Base-by-base conservation (phyloP, 768 basidiomycete genomes). In the Hygrophorus russula region DNA sequence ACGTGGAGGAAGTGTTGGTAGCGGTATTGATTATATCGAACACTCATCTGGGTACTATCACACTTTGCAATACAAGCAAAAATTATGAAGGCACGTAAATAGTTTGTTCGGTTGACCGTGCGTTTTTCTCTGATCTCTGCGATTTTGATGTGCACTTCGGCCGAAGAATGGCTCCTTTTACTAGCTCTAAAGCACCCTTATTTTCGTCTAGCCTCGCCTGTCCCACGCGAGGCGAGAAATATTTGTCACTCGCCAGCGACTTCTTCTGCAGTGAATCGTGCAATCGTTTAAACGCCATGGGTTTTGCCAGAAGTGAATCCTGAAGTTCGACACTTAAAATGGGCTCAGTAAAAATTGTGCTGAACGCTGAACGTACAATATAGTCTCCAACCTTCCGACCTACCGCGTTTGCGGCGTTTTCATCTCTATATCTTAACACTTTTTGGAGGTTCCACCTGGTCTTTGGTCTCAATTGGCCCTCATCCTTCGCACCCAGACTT, bases 391-490 rank as follows among this genome's bases (percentile, higher is more conserved):
- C 80, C 54, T 80, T 82, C 48, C 63, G 56, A 43, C 68, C 67
- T 18, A 90, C 55, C 17, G 72, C 65, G 8, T 53, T 45, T 7
- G 71, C 51, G 18, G 76, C 77, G 45, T 64, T 63, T 20, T 54
- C 49, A 13, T 66, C 61, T 41, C 80, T 68, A 56, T 71, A 90
- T 41, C 65, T 76, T 15, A 90, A 61, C 3, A 80, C 68, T 59
- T 88, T 88, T 51, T 80, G 75, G 31, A 90, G 60, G 58, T 86
- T 88, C 71, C 76, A 78, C 45, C 81, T 68, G 17, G 87, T 90
- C 56, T 69, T 69, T 33, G 74, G 66, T 33, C 87, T 69, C 42
- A 90, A 51, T 35, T 70, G 51, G 4, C 61, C 59, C 37, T 60
- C 55, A 28, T 69, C 62, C 32, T 58, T 52, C 20, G 59, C 56